A percentile compares a stretch with the other conserved stretches of the same genome.
These are phyloP conservation scores for Syzygium aromaticum DNA, from an alignment of 345 rosid genomes.

Conservation along the genomic window DNA sequence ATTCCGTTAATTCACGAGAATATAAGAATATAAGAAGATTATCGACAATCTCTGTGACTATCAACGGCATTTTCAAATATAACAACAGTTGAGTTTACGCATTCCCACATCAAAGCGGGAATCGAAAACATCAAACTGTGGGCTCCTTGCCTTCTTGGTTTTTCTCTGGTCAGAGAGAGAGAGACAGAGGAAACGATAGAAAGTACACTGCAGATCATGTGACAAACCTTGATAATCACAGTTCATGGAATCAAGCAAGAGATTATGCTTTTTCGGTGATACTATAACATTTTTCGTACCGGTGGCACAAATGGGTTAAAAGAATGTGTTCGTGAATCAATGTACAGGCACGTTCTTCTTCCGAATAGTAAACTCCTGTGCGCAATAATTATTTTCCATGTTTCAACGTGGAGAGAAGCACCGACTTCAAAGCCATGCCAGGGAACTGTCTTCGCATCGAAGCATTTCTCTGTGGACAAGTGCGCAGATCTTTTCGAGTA, in stretches of 20 bases:
- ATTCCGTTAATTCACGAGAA: neutral
- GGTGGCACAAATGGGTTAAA: neutral
- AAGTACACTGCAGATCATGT: neutral
- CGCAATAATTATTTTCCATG: neutral
- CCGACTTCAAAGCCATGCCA: neutral
- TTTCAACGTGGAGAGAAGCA: neutral
- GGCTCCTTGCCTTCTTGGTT: neutral
- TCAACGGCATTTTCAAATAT: neutral
- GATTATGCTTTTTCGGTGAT: neutral
- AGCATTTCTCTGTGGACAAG: neutral
- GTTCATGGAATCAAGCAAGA: neutral
- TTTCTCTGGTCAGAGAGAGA: neutral
- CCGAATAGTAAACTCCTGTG: neutral
- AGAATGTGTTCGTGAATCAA: neutral
- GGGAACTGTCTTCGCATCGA: neutral
- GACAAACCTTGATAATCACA: neutral
- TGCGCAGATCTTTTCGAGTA: neutral
- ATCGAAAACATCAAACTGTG: neutral
- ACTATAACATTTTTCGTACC: neutral
- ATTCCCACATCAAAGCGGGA: neutral
- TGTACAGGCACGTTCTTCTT: neutral
- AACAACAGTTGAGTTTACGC: neutral
- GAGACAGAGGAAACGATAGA: neutral
- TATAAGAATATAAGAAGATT: neutral
- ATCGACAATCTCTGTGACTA: neutral